Percentiles rank a stretch among this genome's conserved stretches.
Evolutionary conservation across 2,329 filamentous ascomycete species (phyloP).

Genomic region (Colletotrichum gloeosporioides): DNA sequence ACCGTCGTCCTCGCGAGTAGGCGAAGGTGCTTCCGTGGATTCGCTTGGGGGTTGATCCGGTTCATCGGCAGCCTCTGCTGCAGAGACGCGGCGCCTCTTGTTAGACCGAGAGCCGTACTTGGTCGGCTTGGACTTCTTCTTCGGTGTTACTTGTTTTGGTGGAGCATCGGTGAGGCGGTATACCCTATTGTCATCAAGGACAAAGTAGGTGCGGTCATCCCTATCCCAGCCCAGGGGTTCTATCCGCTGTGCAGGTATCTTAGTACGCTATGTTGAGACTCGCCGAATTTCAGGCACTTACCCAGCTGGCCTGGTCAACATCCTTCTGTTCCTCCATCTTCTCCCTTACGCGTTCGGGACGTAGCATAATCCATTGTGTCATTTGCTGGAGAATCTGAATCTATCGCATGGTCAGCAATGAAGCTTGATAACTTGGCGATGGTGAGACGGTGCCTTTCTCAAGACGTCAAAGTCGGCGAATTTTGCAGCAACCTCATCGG

Average conservation of each 20-base stretch:
- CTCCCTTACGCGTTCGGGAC: constrained; percentile 85
- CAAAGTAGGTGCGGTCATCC: constrained; percentile 84
- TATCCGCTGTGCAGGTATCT: constrained; percentile 60
- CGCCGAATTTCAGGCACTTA: constrained; percentile 46
- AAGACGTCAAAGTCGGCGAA: constrained; percentile 86
- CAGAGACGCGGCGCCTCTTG: constrained; percentile 71
- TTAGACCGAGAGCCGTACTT: constrained; percentile 67
- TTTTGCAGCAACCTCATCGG: constrained; percentile 71
- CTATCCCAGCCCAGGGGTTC: constrained; percentile 89
- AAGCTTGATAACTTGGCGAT: not conserved
- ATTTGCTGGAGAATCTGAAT: constrained; percentile 85
- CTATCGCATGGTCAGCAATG: constrained; percentile 35
- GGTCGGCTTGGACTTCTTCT: constrained; percentile 71
- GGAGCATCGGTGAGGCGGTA: constrained; percentile 86
- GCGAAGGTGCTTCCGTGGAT: constrained; percentile 28
- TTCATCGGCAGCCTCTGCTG: constrained; percentile 43
- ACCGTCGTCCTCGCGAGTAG: constrained; percentile 59
- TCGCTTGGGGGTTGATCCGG: constrained; percentile 28
- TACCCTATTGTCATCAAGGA: constrained; percentile 91
- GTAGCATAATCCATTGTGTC: constrained; percentile 86
- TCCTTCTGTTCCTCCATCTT: constrained; percentile 85
- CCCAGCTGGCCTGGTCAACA: constrained; percentile 82
- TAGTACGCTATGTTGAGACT: too few species aligned
- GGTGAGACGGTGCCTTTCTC: constrained; percentile 64
- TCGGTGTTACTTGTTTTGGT: constrained; percentile 64